A percentile compares a stretch with the other conserved stretches of the same genome.
phyloP scores from a whole-genome alignment of 2,329 filamentous ascomycete genomes.

The Penicillium decumbens region DNA sequence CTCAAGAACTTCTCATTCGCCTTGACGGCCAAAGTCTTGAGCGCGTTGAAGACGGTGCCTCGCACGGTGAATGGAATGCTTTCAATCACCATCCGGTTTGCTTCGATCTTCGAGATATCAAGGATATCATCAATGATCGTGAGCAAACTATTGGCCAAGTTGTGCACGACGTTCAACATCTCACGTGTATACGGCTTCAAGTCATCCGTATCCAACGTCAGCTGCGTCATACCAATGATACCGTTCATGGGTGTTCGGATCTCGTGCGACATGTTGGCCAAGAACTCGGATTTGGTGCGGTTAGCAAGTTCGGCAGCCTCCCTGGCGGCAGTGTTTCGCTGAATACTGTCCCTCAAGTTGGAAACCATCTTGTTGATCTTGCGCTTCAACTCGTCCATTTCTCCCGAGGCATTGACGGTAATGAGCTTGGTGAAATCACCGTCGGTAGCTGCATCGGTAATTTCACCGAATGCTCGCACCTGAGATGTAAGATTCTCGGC shows the following conservation, averaged over 20 bases:
- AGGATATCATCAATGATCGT: constrained; percentile 87
- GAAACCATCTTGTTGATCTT: constrained; percentile 99
- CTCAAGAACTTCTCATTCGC: constrained; percentile 94
- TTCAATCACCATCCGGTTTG: constrained; percentile 96
- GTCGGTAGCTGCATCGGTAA: constrained; percentile 95
- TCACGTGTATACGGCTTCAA: constrained; percentile 92
- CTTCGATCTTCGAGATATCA: constrained; percentile 75
- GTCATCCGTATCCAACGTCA: constrained; percentile 92
- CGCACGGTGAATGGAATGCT: constrained; percentile 94
- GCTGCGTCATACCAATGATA: constrained; percentile 96
- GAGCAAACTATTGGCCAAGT: constrained; percentile 87
- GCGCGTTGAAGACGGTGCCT: constrained; percentile 91
- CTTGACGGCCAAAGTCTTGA: constrained; percentile 95
- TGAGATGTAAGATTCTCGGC: constrained; percentile 82
- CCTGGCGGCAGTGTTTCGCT: constrained; percentile 90
- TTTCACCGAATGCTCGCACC: constrained; percentile 95
- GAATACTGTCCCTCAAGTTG: constrained; percentile 90
- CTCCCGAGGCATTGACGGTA: constrained; percentile 92
- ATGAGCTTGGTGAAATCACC: constrained; percentile 96
- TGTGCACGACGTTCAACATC: constrained; percentile 98
- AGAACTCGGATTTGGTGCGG: constrained; percentile 96
- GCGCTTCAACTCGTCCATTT: constrained; percentile 98
- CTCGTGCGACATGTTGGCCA: constrained; percentile 98
- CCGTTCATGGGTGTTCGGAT: constrained; percentile 97
- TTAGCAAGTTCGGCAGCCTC: constrained; percentile 95